Evolutionary conservation across 805 yeast species (phyloP).

Genomic region (Wickerhamiella vanderwaltii): DNA sequence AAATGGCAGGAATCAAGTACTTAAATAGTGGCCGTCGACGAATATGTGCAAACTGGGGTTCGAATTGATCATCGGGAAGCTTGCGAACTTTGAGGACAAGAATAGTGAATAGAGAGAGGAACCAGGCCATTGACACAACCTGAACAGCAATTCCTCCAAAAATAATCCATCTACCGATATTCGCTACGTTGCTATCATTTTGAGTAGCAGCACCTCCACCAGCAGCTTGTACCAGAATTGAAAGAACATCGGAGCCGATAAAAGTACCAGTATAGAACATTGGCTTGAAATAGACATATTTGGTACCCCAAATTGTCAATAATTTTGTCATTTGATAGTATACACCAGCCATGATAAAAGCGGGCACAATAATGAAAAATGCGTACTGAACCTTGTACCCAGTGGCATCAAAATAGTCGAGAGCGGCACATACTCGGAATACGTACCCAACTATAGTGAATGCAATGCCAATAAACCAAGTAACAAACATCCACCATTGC

Average conservation of each 20-base stretch:
- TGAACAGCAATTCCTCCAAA: slow-evolving; percentile 71
- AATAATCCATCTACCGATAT: slow-evolving; percentile 52
- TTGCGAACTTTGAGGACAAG: slow-evolving; percentile 25
- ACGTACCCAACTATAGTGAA: slow-evolving; percentile 59
- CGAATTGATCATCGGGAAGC: slow-evolving; percentile 13
- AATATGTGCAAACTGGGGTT: slow-evolving; percentile 15
- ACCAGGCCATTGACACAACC: slow-evolving; percentile 54
- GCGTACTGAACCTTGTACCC: slow-evolving; percentile 53
- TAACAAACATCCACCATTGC: slow-evolving; percentile 55
- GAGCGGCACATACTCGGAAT: slow-evolving; percentile 41
- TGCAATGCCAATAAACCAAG: slow-evolving; percentile 43
- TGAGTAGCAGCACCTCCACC: slow-evolving; percentile 67
- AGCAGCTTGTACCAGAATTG: slow-evolving; percentile 54
- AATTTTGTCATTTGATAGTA: slow-evolving; percentile 61
- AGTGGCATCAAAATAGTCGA: slow-evolving; percentile 27
- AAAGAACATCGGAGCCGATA: slow-evolving; percentile 49
- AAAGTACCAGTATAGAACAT: slow-evolving; percentile 52
- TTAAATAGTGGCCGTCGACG: slow-evolving; percentile 20
- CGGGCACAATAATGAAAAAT: slow-evolving; percentile 66
- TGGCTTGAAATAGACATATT: slow-evolving; percentile 42
- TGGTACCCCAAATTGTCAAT: slow-evolving; percentile 46
- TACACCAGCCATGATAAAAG: slow-evolving; percentile 73
- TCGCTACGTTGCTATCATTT: slow-evolving; percentile 23
- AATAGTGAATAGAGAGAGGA: slow-evolving; percentile 38
- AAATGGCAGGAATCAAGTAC: slow-evolving; percentile 17